These are phyloP conservation scores for Ceratocystis harringtonii DNA, from an alignment of 2,329 filamentous ascomycete species.

Conservation along the genomic window DNA sequence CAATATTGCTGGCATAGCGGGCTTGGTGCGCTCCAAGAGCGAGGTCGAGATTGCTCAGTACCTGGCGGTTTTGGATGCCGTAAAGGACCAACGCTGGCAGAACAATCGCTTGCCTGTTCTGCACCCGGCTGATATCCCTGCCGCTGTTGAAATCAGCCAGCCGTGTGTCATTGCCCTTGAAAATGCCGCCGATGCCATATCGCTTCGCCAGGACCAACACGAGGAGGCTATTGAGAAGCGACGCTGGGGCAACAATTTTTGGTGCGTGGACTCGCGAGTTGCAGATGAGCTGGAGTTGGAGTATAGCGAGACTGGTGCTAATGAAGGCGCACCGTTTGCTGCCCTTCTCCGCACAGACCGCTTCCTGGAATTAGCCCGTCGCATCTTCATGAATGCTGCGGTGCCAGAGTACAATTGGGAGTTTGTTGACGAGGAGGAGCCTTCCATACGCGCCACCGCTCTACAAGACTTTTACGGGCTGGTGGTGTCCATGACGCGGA, in stretches of 20 bases:
- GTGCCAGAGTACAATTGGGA: conserved; percentile 53
- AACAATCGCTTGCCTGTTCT: conserved; percentile 18
- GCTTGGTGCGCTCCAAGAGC: conserved; percentile 53
- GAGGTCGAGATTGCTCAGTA: conserved; percentile 60
- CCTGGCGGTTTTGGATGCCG: conserved; percentile 44
- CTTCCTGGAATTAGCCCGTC: conserved; percentile 50
- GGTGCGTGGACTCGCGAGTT: conserved; percentile 43
- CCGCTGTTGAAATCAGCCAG: conserved; percentile 55
- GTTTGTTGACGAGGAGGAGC: conserved; percentile 39
- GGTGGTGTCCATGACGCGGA: conserved; percentile 49
- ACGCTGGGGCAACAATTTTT: conserved; percentile 43
- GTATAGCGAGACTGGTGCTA: background rate
- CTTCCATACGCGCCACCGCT: conserved; percentile 58
- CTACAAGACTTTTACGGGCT: conserved; percentile 63
- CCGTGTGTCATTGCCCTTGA: conserved; percentile 54
- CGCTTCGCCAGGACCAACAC: conserved; percentile 45
- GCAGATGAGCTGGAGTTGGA: conserved; percentile 23
- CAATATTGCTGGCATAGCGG: conserved; percentile 46
- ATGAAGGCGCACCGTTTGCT: conserved; percentile 32
- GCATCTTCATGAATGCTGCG: conserved; percentile 60
- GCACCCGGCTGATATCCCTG: conserved; percentile 43
- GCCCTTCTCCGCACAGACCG: conserved; percentile 41
- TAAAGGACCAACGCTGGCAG: conserved; percentile 28
- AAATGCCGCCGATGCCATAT: conserved; percentile 49
- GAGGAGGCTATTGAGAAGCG: conserved; percentile 45